These are phyloP conservation scores for Aspergillus sergii DNA, from an alignment of 2,329 filamentous ascomycete genomes.

Conservation along the genomic window DNA sequence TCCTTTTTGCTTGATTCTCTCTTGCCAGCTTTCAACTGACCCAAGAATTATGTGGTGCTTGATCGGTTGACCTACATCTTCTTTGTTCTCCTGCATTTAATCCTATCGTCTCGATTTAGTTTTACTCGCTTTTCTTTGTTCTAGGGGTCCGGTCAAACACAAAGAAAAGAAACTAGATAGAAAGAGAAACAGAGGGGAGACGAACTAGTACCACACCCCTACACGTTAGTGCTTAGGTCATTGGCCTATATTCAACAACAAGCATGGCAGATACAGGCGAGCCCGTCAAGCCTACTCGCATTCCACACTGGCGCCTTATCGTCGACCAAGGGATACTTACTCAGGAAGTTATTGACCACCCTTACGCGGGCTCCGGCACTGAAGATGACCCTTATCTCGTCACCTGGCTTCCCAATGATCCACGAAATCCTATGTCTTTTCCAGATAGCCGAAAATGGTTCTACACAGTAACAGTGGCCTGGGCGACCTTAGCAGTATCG, in stretches of 20 bases:
- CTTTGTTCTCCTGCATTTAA: background rate
- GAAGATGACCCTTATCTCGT: conserved; percentile 18
- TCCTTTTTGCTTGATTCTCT: background rate
- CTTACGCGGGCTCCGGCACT: conserved; percentile 16
- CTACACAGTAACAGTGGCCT: conserved; percentile 13
- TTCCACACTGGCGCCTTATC: conserved; percentile 20
- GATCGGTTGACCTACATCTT: background rate
- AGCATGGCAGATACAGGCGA: conserved; percentile 7
- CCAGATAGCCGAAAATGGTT: conserved; percentile 11
- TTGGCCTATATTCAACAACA: background rate
- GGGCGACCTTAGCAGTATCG: conserved; percentile 15
- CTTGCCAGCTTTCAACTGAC: background rate
- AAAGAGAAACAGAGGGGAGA: background rate
- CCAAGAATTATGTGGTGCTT: background rate
- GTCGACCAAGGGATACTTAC: conserved; percentile 17
- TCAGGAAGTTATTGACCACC: conserved; percentile 13
- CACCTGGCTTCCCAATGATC: conserved; percentile 18
- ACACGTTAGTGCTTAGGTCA: background rate
- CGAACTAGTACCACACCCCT: background rate
- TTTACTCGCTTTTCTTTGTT: background rate
- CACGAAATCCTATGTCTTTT: conserved; percentile 15
- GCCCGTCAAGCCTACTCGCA: conserved; percentile 15
- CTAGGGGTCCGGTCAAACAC: background rate
- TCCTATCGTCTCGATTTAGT: background rate
- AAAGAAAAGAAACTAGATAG: background rate